Conservation (phyloP, 164 flowering plant species). For the Sedum album region DNA sequence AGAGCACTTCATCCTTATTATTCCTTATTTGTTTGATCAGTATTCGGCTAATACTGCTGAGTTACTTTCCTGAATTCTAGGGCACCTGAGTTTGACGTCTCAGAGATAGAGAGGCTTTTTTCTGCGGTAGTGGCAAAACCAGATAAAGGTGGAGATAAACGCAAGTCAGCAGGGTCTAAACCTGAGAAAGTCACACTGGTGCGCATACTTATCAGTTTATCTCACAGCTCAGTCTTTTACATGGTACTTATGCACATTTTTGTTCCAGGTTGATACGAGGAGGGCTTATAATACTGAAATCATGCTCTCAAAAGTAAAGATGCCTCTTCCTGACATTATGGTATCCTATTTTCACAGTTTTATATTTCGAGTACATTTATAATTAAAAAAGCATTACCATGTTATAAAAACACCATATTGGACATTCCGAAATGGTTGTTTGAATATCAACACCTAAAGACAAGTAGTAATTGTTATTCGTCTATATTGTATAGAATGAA, state of each 20-base stretch:
- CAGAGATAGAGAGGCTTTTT: constrained; percentile 88
- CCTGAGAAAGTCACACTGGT: constrained; percentile 80
- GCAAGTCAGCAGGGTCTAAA: constrained; percentile 75
- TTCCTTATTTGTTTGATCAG: not conserved
- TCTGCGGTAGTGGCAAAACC: constrained; percentile 67
- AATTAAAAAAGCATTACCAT: no score
- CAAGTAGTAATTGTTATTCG: not conserved
- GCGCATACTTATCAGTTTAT: constrained; percentile 13
- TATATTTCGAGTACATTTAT: no score
- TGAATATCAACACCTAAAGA: not conserved
- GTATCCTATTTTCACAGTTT: constrained; percentile 26
- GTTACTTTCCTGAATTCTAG: constrained; percentile 27
- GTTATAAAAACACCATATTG: not conserved
- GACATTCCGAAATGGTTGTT: not conserved
- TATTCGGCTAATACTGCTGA: not conserved
- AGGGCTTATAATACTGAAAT: constrained; percentile 83
- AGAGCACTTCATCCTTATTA: not conserved
- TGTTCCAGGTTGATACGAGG: constrained; percentile 62
- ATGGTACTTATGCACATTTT: constrained; percentile 4
- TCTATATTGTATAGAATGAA: no score
- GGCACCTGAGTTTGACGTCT: constrained; percentile 84
- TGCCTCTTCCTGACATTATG: constrained; percentile 86
- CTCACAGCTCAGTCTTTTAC: not conserved
- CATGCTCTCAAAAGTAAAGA: constrained; percentile 91
- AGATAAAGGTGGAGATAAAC: constrained; percentile 50